Evolutionary conservation across 2,329 filamentous ascomycete genomes (phyloP).

Genomic region (Claviceps sp.): DNA sequence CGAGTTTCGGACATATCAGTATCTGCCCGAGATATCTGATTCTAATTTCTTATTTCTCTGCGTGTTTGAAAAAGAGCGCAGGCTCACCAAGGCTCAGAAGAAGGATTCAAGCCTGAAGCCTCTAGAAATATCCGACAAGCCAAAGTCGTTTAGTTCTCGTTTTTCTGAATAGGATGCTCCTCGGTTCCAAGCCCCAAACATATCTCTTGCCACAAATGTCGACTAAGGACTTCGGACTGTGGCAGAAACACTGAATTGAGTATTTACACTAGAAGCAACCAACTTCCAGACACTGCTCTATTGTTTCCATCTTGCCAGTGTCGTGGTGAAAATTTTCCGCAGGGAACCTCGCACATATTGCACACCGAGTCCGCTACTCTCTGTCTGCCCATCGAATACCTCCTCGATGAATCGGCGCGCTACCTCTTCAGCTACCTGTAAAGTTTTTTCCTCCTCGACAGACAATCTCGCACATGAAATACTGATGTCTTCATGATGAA

Average conservation of each 20-base stretch:
- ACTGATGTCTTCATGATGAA: conserved; percentile 63
- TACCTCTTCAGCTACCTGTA: conserved; percentile 52
- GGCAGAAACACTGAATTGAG: not conserved
- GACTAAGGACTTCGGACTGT: not conserved
- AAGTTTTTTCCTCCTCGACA: conserved; percentile 44
- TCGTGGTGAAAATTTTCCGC: not conserved
- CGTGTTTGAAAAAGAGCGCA: too few relatives aligned
- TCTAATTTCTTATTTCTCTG: too few relatives aligned
- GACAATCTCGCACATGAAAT: conserved; percentile 57
- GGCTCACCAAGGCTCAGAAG: too few relatives aligned
- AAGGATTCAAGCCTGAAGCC: too few relatives aligned
- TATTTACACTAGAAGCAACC: not conserved
- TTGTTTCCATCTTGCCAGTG: not conserved
- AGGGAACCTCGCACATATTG: conserved; percentile 8
- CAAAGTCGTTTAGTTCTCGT: too few relatives aligned
- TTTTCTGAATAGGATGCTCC: too few relatives aligned
- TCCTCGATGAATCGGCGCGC: conserved; percentile 43
- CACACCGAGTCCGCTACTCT: conserved; percentile 2
- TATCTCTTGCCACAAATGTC: not conserved
- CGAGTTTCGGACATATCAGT: too few relatives aligned
- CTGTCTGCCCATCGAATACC: conserved; percentile 7
- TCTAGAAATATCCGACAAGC: too few relatives aligned
- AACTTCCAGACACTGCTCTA: not conserved
- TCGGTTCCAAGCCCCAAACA: too few relatives aligned
- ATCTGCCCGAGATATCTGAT: too few relatives aligned